A percentile compares a stretch with the other conserved stretches of the same genome.
Conservation (phyloP, 83 land plant species). For the Thuja plicata region DNA sequence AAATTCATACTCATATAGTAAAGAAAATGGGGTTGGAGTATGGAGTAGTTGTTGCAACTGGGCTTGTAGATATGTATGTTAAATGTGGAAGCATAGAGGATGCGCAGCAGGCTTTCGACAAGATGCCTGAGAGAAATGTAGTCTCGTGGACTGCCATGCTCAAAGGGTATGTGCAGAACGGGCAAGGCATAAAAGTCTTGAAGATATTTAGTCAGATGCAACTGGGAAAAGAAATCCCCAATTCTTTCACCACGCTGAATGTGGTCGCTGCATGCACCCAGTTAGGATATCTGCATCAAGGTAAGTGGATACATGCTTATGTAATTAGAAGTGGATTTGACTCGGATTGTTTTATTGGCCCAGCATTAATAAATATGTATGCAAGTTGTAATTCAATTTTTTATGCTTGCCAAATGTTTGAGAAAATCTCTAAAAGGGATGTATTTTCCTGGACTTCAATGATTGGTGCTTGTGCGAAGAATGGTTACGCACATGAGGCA, state of each 20-base stretch:
- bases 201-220: constrained; percentile 12
- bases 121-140: constrained; percentile 31
- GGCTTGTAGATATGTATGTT: constrained; percentile 32
- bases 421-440: constrained; percentile 21
- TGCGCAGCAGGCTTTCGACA: constrained; percentile 21
- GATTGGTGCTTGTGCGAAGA: constrained; percentile 19
- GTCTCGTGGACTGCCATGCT: constrained; percentile 44
- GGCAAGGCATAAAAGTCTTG: constrained; percentile 25
- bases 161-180: constrained; percentile 25
- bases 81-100: constrained; percentile 27
- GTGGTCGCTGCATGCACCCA: constrained; percentile 16
- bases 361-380: constrained; percentile 51
- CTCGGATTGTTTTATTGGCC: constrained; percentile 32
- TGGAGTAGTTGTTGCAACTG: constrained; percentile 31
- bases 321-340: constrained; percentile 31
- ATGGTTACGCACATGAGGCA: constrained; percentile 16
- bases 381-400: constrained; percentile 34
- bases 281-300: constrained; percentile 17
- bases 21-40: constrained; percentile 25
- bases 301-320: constrained; percentile 41
- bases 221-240: neutral
- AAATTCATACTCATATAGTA: constrained; percentile 30
- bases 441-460: constrained; percentile 28
- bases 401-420: constrained; percentile 17
- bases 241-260: constrained; percentile 12